Evolutionary conservation across 768 basidiomycete species (phyloP), one percentile per base, ranked within the genome.

Genomic region (Sporobolomyces roseus): DNA sequence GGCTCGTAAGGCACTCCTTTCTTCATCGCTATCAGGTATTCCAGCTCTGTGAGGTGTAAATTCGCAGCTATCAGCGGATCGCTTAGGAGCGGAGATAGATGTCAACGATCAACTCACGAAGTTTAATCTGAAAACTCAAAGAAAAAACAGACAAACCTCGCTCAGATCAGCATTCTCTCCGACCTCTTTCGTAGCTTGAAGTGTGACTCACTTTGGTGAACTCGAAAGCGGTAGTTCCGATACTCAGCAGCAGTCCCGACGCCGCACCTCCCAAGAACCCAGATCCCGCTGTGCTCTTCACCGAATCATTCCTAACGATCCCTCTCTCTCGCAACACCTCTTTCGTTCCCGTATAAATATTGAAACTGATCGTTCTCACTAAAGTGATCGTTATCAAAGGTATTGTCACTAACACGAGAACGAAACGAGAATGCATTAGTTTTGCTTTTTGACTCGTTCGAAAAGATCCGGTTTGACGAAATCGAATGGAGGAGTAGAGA

Each of bases 291-390:
- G 63, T 52, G 17, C 53, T 43, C 12, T 12, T 16, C 2, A 60
- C 33, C 43, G 63, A 50, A 16, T 70, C 36, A 4, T 35, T 83
- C 74, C 81, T 82, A 36, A 92, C 81, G 74, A 84, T 83, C 54
- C 85, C 78, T 21, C 58, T 10, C n/a, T 71, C 80, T 60, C 83
- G 82, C 74, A 88, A 86, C 71, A 83, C 81, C 73, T 90, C 88
- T 80, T 91, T 93, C 45, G 89, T 90, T 48, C 85, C 81, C 60
- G 86, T 89, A 79, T 93, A 93, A 72, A 94, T 92, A 1, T 89
- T 90, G 80, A 96, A 93, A 54, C 89, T 91, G 36, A 90, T 87
- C 35, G 92, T 91, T 87, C 94, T 91, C 78, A 97, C 93, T 78
- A 94, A 91, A 8, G 93, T 92, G 74, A 98, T 98, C 9, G 70